Evolutionary conservation across 768 basidiomycete genomes (phyloP).

Genomic region (Termitomyces sp.): DNA sequence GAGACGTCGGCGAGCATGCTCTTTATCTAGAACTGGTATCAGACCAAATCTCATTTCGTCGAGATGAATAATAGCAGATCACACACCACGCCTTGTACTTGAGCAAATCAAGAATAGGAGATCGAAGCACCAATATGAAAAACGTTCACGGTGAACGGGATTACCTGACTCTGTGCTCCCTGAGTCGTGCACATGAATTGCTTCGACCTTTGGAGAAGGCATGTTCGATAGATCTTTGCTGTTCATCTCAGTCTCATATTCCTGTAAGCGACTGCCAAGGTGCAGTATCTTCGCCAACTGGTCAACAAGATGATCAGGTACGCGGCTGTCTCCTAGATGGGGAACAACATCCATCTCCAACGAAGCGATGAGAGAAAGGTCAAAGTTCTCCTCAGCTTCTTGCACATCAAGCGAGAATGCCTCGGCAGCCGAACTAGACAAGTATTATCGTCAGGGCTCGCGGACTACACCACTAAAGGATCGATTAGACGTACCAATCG

Average conservation of each 20-base stretch:
- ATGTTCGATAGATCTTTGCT: conserved; percentile 4
- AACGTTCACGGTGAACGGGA: conserved; percentile 70
- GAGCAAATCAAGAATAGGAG: conserved; percentile 79
- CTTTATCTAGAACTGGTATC: conserved; percentile 41
- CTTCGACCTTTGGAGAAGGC: conserved; percentile 22
- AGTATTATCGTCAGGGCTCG: background rate
- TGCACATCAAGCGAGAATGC: conserved; percentile 57
- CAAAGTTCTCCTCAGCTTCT: conserved; percentile 80
- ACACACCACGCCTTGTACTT: conserved; percentile 49
- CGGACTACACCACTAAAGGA: background rate
- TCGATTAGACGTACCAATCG: conserved; percentile 52
- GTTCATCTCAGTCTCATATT: conserved; percentile 12
- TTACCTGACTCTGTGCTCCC: conserved; percentile 58
- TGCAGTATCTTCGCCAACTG: conserved; percentile 68
- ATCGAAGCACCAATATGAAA: conserved; percentile 92
- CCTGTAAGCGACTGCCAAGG: conserved; percentile 64
- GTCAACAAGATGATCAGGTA: conserved; percentile 66
- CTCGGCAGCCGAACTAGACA: conserved; percentile 49
- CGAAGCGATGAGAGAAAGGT: conserved; percentile 69
- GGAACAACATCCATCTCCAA: conserved; percentile 80
- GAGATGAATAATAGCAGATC: conserved; percentile 3
- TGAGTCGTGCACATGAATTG: conserved; percentile 30
- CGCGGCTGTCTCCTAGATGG: conserved; percentile 56
- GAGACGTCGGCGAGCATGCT: conserved; percentile 54
- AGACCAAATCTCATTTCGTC: background rate